Evolutionary conservation across 371 early-diverging fungal genomes (phyloP), one percentile per base, ranked within the genome.

Genomic region (Rhizopus microsporus): DNA sequence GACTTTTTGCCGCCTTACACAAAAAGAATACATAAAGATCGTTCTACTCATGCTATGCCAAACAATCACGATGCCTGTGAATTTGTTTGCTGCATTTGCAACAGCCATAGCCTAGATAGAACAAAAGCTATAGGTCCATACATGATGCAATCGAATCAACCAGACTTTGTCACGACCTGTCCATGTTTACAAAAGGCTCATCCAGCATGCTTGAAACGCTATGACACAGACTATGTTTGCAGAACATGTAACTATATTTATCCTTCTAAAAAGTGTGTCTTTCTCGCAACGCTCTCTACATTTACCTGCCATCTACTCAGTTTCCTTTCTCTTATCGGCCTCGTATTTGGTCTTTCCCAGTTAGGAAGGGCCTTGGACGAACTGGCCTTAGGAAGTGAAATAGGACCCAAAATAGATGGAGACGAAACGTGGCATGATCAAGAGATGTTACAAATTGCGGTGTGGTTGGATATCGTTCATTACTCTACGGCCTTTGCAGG

Each of bases 341-440:
- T 75, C 4, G 50, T 72, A 0, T 69, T 72, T 65, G 76, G 76
- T 2, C 59, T 75, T 12, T 63, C 71, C 1, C 56, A 67, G 23
- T 34, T 75, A 8, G 76, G 76, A 4, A 53, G 60, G 13, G 70
- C 64, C 1, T 39, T 75, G 42, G 73, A 72, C 48, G 65, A 69
- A 34, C 42, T 75, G 0, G 76, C 64, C 0, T 56, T 75, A 9
- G 76, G 76, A 4, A 70, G 57, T 23, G 73, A 75, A 50, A 64
- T 64, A 7, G 73, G 72, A 1, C 59, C 70, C 8, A 75, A 72
- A 53, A 16, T 75, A 17, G 76, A 75, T 49, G 75, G 75, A 5
- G 76, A 75, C 44, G 76, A 75, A 44, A 69, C 55, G n/a, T 75
- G 76, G 76, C 73, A 72, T n/a, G 76, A 72, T 40, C 72, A 75